Evolutionary conservation across 768 basidiomycete genomes (phyloP).

Genomic region (Guyanaporus albipodus): DNA sequence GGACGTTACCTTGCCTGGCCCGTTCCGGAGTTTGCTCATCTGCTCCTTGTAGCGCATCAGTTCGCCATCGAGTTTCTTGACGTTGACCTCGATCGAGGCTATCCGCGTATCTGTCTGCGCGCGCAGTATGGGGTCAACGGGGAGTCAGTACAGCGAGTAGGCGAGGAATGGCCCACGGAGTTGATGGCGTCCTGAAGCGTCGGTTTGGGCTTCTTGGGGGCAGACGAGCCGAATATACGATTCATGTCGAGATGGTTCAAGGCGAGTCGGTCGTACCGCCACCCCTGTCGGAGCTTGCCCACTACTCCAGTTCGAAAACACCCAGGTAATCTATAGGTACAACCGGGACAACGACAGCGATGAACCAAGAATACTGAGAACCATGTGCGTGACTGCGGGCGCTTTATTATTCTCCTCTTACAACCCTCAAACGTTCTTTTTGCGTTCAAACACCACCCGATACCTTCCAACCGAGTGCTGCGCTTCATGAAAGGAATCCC

Average conservation of each 20-base stretch:
- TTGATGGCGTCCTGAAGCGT: slow-evolving; percentile 89
- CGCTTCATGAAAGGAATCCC: slow-evolving; percentile 68
- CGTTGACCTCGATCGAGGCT: slow-evolving; percentile 90
- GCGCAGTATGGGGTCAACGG: background rate
- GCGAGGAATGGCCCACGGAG: slow-evolving; percentile 50
- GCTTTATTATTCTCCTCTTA: background rate
- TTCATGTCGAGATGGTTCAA: slow-evolving; percentile 51
- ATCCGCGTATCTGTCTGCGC: slow-evolving; percentile 81
- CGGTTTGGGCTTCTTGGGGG: slow-evolving; percentile 80
- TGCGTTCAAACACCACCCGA: background rate
- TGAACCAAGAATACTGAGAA: background rate
- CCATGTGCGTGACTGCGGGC: background rate
- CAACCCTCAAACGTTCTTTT: background rate
- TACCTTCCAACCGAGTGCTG: background rate
- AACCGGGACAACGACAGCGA: background rate
- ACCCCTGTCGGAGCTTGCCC: background rate
- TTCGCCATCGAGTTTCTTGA: slow-evolving; percentile 95
- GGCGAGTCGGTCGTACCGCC: background rate
- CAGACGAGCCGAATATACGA: slow-evolving; percentile 74
- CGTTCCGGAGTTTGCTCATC: slow-evolving; percentile 88
- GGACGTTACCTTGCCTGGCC: slow-evolving; percentile 82
- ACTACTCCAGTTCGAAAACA: background rate
- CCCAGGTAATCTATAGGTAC: too few relatives aligned
- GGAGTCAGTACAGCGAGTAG: background rate
- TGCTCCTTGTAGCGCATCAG: slow-evolving; percentile 90